Percentiles rank a stretch among this genome's conserved stretches.
These are phyloP conservation scores for Linnemannia schmuckeri DNA, from an alignment of 192 early-diverging fungal species.

Conservation along the genomic window DNA sequence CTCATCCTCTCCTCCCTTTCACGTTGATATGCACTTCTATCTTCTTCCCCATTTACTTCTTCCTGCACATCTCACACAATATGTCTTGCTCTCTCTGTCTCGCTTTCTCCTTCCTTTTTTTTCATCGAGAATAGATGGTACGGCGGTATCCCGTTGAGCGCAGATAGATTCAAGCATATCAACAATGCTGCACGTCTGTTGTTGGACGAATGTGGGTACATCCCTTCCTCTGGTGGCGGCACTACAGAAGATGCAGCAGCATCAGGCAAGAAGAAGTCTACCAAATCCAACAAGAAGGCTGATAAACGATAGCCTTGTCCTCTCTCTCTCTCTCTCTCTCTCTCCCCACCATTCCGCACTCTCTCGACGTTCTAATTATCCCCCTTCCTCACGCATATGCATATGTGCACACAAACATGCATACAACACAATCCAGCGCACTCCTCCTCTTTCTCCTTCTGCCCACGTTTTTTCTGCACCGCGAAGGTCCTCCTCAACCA, in stretches of 20 bases:
- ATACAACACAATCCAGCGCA: neutral
- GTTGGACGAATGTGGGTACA: constrained; percentile 76
- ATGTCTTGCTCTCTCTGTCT: neutral
- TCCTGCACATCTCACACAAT: neutral
- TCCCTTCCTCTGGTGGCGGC: constrained; percentile 6
- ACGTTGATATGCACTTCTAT: neutral
- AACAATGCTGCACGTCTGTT: constrained; percentile 84
- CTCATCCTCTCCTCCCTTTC: neutral
- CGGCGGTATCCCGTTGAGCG: constrained; percentile 88
- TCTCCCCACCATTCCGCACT: neutral
- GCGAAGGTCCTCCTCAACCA: neutral
- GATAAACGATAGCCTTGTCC: neutral
- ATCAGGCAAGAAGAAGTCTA: constrained; percentile 26
- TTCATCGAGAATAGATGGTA: constrained; percentile 76
- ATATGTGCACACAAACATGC: neutral
- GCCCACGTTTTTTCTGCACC: neutral
- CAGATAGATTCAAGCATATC: constrained; percentile 93
- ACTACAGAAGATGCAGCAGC: neutral
- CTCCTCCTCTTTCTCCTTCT: neutral
- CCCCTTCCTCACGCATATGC: neutral
- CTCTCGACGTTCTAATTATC: neutral
- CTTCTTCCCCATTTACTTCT: neutral
- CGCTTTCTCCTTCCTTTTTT: neutral
- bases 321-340: neutral
- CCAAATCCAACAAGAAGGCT: constrained; percentile 18